A percentile compares a stretch with the other conserved stretches of the same genome.
These are phyloP conservation scores for Cytospora schulzeri DNA, from an alignment of 2,329 filamentous ascomycete species.

Conservation along the genomic window DNA sequence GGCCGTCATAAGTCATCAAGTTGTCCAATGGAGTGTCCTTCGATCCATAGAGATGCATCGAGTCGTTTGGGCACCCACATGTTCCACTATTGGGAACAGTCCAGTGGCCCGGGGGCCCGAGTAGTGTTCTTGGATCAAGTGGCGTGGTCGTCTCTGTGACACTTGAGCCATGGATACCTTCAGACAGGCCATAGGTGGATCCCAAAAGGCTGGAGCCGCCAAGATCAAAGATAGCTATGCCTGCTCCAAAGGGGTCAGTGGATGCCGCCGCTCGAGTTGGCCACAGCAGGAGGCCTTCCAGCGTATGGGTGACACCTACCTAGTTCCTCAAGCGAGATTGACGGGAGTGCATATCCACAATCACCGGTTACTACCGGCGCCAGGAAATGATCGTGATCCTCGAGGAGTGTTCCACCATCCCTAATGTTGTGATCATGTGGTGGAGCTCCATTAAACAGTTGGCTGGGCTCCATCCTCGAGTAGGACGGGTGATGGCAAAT, in stretches of 20 bases:
- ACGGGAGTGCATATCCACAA: not conserved
- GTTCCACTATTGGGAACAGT: not conserved
- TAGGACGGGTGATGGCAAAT: not conserved
- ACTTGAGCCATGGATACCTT: not conserved
- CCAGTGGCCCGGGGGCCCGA: not conserved
- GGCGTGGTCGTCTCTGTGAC: not conserved
- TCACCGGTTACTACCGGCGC: not conserved
- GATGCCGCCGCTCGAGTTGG: not conserved
- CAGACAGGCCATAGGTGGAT: not conserved
- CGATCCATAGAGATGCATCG: too few species aligned
- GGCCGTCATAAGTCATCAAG: too few species aligned
- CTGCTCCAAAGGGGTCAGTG: not conserved
- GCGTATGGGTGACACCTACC: not conserved
- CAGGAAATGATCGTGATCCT: not conserved
- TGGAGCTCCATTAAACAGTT: not conserved
- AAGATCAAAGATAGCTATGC: not conserved
- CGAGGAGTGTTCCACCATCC: not conserved
- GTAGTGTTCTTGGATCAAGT: not conserved
- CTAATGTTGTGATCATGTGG: too few species aligned
- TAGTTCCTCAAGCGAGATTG: not conserved
- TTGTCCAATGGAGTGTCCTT: too few species aligned
- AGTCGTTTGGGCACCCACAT: too few species aligned
- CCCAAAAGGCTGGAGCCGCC: not conserved
- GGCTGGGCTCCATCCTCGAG: not conserved
- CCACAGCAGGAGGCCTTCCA: slow-evolving; percentile 13